Conservation (phyloP, 768 basidiomycete species). For the Tricholoma sp. region DNA sequence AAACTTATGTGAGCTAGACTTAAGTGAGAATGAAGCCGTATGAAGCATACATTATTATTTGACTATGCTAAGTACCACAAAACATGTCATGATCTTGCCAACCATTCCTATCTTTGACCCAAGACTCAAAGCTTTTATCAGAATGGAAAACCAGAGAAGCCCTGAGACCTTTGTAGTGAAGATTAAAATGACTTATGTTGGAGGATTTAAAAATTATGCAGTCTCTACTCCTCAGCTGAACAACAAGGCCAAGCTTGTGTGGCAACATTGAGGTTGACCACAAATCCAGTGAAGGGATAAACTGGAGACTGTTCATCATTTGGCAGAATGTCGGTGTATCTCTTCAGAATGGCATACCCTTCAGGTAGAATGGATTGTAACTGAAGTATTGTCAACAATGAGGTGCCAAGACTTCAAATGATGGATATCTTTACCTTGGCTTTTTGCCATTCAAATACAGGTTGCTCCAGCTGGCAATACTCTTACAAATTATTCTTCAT, state of each 20-base stretch:
- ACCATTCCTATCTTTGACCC: conserved; percentile 7
- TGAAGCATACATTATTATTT: not conserved
- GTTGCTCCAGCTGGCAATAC: not conserved
- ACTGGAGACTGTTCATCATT: conserved; percentile 11
- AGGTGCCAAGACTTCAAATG: not conserved
- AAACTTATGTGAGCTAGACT: not conserved
- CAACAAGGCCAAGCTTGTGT: conserved; percentile 17
- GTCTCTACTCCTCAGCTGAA: conserved; percentile 9
- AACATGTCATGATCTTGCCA: not conserved
- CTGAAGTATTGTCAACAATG: conserved; percentile 5
- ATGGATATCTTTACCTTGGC: not conserved
- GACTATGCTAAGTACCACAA: not conserved
- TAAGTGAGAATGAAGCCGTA: not conserved
- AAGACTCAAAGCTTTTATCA: conserved; percentile 9
- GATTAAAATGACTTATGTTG: conserved; percentile 18
- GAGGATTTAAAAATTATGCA: conserved; percentile 13
- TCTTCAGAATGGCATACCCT: conserved; percentile 13
- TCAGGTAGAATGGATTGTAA: conserved; percentile 17
- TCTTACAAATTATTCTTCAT: not conserved
- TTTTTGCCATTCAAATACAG: not conserved
- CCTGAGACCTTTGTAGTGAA: conserved; percentile 14
- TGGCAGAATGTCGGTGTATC: conserved; percentile 15
- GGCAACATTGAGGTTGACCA: conserved; percentile 19
- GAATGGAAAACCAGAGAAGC: conserved; percentile 22
- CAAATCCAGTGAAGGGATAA: conserved; percentile 22